Evolutionary conservation across 306 rosid genomes (phyloP).

Genomic region (Fragaria ananassa): DNA sequence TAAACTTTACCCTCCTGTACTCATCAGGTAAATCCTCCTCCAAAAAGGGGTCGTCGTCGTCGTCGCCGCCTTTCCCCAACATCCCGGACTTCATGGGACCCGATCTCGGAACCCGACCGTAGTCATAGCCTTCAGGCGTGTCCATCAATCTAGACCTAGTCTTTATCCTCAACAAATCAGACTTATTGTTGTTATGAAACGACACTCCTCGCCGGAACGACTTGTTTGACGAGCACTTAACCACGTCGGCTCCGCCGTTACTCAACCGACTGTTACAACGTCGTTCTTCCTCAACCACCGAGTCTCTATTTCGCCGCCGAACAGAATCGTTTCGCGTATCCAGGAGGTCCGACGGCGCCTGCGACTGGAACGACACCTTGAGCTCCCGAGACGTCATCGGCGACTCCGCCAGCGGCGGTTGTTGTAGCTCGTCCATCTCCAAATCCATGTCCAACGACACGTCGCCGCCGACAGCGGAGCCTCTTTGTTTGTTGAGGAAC

Average conservation of each 20-base stretch:
- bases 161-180: constrained; percentile 38
- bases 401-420: constrained; percentile 52
- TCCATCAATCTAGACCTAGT: constrained; percentile 69
- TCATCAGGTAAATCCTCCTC: constrained; percentile 69
- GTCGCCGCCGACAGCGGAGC: constrained; percentile 42
- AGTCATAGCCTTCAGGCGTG: constrained; percentile 59
- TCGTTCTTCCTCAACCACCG: constrained; percentile 15
- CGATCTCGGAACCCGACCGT: constrained; percentile 42
- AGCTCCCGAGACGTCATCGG: constrained; percentile 46
- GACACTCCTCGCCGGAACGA: constrained; percentile 54
- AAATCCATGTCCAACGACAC: constrained; percentile 80
- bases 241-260: constrained; percentile 42
- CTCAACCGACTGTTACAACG: constrained; percentile 9
- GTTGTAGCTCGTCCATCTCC: constrained; percentile 73
- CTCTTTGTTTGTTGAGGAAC: constrained; percentile 63
- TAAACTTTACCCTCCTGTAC: constrained; percentile 35
- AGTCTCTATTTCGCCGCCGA: constrained; percentile 48
- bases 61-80: constrained; percentile 34
- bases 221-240: constrained; percentile 67
- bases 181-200: constrained; percentile 29
- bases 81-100: constrained; percentile 64
- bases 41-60: constrained; percentile 68
- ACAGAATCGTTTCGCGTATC: constrained; percentile 37
- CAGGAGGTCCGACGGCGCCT: not conserved
- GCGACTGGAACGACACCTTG: constrained; percentile 58